Conservation (phyloP, 352 stramenopile genomes). For the Phytopythium litorale region DNA sequence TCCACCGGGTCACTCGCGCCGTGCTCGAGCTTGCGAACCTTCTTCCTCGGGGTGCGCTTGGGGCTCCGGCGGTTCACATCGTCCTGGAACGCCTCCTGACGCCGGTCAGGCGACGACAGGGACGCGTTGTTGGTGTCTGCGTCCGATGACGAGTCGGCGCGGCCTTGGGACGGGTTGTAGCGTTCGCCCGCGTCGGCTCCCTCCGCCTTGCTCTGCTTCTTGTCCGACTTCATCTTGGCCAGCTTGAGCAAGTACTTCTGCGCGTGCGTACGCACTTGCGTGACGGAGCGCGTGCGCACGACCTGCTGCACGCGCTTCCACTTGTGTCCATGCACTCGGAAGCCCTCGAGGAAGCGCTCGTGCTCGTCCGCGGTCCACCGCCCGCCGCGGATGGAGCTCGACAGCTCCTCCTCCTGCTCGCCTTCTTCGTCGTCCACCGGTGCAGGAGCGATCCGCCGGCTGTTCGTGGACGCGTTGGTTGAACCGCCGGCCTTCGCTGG, state of each 20-base stretch:
- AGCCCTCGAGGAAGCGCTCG: conserved; percentile 82
- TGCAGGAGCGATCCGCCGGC: conserved; percentile 45
- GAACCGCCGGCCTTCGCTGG: conserved; percentile 11
- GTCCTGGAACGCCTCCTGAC: conserved; percentile 9
- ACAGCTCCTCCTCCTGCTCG: conserved; percentile 44
- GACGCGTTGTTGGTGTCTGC: conserved; percentile 22
- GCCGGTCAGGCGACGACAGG: conserved; percentile 33
- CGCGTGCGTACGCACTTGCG: conserved; percentile 84
- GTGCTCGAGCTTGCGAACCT: conserved; percentile 39
- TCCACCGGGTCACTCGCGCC: conserved; percentile 52
- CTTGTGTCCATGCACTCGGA: conserved; percentile 86
- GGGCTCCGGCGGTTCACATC: conserved; percentile 14
- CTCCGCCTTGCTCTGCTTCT: conserved; percentile 35
- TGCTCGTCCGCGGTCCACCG: conserved; percentile 86
- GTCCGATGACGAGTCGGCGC: conserved; percentile 11
- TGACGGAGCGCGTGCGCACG: conserved; percentile 84
- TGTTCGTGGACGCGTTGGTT: conserved; percentile 10
- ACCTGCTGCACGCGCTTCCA: conserved; percentile 90
- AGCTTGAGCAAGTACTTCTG: conserved; percentile 89
- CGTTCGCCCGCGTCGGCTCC: conserved; percentile 18
- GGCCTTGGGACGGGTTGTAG: conserved; percentile 14
- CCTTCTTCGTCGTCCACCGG: conserved; percentile 62
- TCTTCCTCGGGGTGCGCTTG: conserved; percentile 43
- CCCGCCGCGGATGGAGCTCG: conserved; percentile 64
- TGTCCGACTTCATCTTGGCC: conserved; percentile 84